Percentiles rank a stretch among this genome's conserved stretches.
Evolutionary conservation across 805 yeast species (phyloP).

Genomic region (Nakazawaea siamensis): DNA sequence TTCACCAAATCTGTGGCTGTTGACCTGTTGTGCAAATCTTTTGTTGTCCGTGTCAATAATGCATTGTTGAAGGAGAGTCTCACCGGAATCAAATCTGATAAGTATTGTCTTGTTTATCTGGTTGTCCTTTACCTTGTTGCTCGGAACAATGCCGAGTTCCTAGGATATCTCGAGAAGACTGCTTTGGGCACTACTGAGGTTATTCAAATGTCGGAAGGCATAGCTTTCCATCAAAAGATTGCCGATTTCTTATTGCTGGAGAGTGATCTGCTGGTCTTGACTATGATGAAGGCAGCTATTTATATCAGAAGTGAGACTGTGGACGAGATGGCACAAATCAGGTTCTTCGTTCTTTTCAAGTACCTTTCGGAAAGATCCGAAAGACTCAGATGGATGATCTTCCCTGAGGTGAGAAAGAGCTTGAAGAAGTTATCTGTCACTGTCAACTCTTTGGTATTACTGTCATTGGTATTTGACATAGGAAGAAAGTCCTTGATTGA

Average conservation of each 20-base stretch:
- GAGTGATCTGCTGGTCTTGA: conserved; percentile 8
- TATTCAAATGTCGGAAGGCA: conserved; percentile 22
- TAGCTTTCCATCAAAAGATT: conserved; percentile 28
- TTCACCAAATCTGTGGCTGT: conserved; percentile 44
- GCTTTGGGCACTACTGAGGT: conserved; percentile 24
- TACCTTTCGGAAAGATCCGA: conserved; percentile 5
- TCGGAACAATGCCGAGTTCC: conserved; percentile 27
- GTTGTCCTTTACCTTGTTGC: conserved; percentile 24
- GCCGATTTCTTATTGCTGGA: conserved; percentile 17
- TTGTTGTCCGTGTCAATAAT: conserved; percentile 33
- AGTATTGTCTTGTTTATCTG: conserved; percentile 22
- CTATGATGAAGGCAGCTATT: conserved; percentile 8
- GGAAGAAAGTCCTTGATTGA: conserved; percentile 17
- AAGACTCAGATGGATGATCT: conserved; percentile 14
- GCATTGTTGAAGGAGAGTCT: conserved; percentile 12
- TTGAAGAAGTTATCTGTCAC: conserved; percentile 6
- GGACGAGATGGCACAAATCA: conserved; percentile 9
- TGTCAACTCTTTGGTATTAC: conserved; percentile 5
- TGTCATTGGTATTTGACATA: conserved; percentile 9
- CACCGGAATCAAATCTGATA: conserved; percentile 11
- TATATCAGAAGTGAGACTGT: conserved; percentile 4
- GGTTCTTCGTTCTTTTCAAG: conserved; percentile 10
- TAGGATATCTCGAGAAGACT: conserved; percentile 22
- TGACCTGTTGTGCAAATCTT: conserved; percentile 32
- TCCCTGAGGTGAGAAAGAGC: conserved; percentile 7